phyloP scores from a whole-genome alignment of 371 early-diverging fungal genomes.

The Lichtheimia ramosa region DNA sequence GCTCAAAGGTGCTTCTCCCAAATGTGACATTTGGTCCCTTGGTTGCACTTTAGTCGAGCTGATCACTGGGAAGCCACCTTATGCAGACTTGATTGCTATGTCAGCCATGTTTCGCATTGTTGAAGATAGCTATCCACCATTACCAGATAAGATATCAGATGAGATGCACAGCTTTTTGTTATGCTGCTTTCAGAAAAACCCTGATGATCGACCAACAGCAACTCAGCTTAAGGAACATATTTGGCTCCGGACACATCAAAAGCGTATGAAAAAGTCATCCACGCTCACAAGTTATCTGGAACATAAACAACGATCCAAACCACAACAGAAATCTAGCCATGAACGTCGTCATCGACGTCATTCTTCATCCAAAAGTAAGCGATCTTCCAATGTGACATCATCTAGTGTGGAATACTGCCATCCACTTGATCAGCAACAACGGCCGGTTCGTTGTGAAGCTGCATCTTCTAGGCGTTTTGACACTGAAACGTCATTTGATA shows the following conservation, averaged over 20 bases:
- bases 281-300: slow-evolving; percentile 6
- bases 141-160: slow-evolving; percentile 78
- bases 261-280: slow-evolving; percentile 13
- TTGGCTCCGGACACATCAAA: slow-evolving; percentile 66
- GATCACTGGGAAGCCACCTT: slow-evolving; percentile 88
- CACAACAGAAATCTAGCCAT: not conserved
- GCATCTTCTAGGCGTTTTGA: no score
- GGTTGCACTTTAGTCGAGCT: slow-evolving; percentile 90
- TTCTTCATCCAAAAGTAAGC: not conserved
- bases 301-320: slow-evolving; percentile 2
- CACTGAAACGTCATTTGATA: no score
- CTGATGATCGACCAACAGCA: slow-evolving; percentile 70
- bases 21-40: slow-evolving; percentile 91
- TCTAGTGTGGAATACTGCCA: slow-evolving; percentile 1
- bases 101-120: slow-evolving; percentile 88
- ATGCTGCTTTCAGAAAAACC: slow-evolving; percentile 82
- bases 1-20: slow-evolving; percentile 77
- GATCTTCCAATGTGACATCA: not conserved
- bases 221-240: slow-evolving; percentile 62
- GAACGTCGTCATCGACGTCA: slow-evolving; percentile 3
- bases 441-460: not conserved
- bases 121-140: slow-evolving; percentile 81
- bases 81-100: slow-evolving; percentile 77
- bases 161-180: slow-evolving; percentile 74
- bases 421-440: slow-evolving; percentile 11